Conservation (phyloP, 805 yeast genomes). For the Monosporozyma siamensis region DNA sequence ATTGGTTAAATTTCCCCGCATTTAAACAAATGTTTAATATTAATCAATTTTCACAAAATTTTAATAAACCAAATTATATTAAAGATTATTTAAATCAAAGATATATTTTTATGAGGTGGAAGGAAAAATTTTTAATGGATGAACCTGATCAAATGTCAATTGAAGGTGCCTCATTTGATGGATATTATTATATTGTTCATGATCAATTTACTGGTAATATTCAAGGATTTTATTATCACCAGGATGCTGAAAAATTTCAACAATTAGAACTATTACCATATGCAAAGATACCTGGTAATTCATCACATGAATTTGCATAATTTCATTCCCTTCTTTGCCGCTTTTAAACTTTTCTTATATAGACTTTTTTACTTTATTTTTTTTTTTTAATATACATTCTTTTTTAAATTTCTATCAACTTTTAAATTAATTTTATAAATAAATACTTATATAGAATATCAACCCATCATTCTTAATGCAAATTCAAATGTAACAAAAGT, state of each 20-base stretch:
- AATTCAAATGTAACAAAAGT: slow-evolving; percentile 91
- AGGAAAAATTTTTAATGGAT: slow-evolving; percentile 78
- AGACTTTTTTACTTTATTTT: too few species aligned
- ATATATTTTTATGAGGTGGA: slow-evolving; percentile 86
- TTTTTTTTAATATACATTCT: too few species aligned
- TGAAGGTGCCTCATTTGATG: slow-evolving; percentile 76
- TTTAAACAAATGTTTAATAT: slow-evolving; percentile 29
- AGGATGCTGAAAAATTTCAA: slow-evolving; percentile 66
- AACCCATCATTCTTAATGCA: slow-evolving; percentile 63
- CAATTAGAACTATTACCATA: slow-evolving; percentile 49
- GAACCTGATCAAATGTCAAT: slow-evolving; percentile 48
- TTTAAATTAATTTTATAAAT: too few species aligned
- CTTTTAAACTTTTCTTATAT: too few species aligned
- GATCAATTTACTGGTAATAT: slow-evolving; percentile 69
- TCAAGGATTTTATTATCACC: slow-evolving; percentile 75
- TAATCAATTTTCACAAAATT: slow-evolving; percentile 8
- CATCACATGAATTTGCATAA: slow-evolving; percentile 20
- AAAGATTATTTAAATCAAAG: slow-evolving; percentile 33
- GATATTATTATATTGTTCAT: slow-evolving; percentile 81
- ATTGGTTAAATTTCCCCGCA: slow-evolving; percentile 52
- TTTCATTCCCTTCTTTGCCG: too few species aligned
- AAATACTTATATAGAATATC: slow-evolving; percentile 2
- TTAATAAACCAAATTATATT: slow-evolving; percentile 6
- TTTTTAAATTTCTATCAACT: too few species aligned
- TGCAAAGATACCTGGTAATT: slow-evolving; percentile 3